Evolutionary conservation across 306 rosid genomes (phyloP), one percentile per base, ranked within the genome.

Genomic region (Lathyrus aphaca): DNA sequence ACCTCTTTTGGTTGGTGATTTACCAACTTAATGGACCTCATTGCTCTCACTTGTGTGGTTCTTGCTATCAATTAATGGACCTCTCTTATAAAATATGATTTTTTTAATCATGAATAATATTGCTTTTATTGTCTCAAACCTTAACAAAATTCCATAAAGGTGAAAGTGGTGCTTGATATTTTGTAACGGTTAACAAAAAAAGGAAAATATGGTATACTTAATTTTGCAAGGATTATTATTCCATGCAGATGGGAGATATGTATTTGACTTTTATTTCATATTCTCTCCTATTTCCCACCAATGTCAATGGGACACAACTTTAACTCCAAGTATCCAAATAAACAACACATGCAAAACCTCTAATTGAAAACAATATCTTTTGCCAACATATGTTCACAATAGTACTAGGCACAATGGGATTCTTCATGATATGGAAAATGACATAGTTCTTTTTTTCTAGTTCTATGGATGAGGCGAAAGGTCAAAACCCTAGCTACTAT

Each of bases 311-410:
- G 45, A 9, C 12, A 29, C 5, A 12, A 25, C 25, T 13, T 14
- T 29, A 30, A 44, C 14, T 64, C 55, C 25, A 44, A 30, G 69
- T 44, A 64, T 65, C 70, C 44, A 64, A 65, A 18, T 2, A 64
- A 40, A 30, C 56, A 8, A 42, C 11, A 21, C 37, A 64, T 43
- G 56, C 15, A 44, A 44, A 2, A 35, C 56, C 42, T 65, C 40
- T 15, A 64, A 23, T 64, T 12, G 50, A 12, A 12, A 40, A 27
- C 6, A 65, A 65, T 16, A 60, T 15, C 17, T 15, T 37, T 15
- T 37, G 44, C 44, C 5, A n/a, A 30, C 25, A 59, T 2, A 35
- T 35, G 13, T 68, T 48, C 12, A 44, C 27, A 12, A 35, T 66
- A 51, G 46, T 32, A 40, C 11, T 48, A 48, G 13, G 27, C 54